A percentile compares a stretch with the other conserved stretches of the same genome.
phyloP scores from a whole-genome alignment of 2,329 filamentous ascomycete species.

The Cephalotrichum gorgonifer region DNA sequence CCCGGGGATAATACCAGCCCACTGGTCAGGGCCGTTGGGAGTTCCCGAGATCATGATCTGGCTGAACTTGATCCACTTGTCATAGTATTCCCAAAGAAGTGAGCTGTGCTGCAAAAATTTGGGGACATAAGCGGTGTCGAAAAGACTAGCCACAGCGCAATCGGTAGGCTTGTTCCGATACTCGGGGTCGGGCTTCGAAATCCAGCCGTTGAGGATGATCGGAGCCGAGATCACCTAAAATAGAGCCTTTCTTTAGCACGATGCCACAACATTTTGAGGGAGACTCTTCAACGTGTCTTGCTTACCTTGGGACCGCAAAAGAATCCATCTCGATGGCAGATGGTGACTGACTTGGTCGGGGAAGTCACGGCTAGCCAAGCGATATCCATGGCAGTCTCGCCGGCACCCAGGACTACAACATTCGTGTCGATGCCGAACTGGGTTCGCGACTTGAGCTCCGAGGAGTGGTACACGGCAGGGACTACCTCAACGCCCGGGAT shows the following conservation, averaged over 20 bases:
- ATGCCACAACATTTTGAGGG: neutral
- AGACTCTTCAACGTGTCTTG: neutral
- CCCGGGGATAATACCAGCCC: constrained; percentile 31
- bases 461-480: constrained; percentile 29
- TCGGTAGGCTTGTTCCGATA: constrained; percentile 34
- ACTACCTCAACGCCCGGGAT: constrained; percentile 27
- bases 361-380: constrained; percentile 32
- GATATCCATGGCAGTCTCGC: constrained; percentile 36
- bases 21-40: constrained; percentile 33
- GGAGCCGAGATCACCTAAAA: neutral
- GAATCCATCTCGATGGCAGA: constrained; percentile 35
- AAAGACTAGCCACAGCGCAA: constrained; percentile 33
- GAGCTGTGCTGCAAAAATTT: constrained; percentile 29
- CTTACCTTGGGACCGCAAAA: constrained; percentile 32
- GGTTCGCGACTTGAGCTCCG: constrained; percentile 26
- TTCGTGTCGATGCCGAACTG: constrained; percentile 28
- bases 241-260: neutral
- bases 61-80: constrained; percentile 31
- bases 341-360: constrained; percentile 26
- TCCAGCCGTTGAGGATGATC: neutral
- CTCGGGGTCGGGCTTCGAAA: neutral
- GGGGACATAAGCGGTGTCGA: constrained; percentile 41
- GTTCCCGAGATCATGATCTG: constrained; percentile 34
- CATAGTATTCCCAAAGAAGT: constrained; percentile 34
- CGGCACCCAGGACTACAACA: constrained; percentile 31